Base-by-base conservation (phyloP, 2,329 filamentous ascomycete species). In the Colletotrichum sansevieriae region DNA sequence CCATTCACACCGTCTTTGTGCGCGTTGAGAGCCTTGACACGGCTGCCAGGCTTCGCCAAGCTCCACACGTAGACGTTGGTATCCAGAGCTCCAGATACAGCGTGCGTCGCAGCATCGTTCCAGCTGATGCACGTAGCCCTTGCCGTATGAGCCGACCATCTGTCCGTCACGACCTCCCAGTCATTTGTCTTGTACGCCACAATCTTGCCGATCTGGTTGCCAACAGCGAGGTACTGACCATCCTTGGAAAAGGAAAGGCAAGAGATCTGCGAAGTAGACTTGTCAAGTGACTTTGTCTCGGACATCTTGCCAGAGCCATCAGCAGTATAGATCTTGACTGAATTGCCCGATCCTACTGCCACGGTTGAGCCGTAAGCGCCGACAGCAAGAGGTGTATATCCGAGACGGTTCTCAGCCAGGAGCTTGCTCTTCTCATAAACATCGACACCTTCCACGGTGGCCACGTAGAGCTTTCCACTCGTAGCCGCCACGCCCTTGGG, bases 1-100 rank as follows among this genome's bases (percentile, higher is more conserved):
- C 93, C 95, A 73, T 92, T 94, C 18, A 98, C 94, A 10, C 96
- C 96, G 76, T 98, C 96, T 82, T 98, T 98, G 82, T 99, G 96
- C 57, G 95, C 94, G 76, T 97, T 97, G 22, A 90, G 82, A 13
- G 90, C 91, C 83, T 96, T 95, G 73, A 97, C 88, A 73, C 95
- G 88, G 79, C 92, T 92, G 2, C 93, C 94, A 0, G 95, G 95
- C 77, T 93, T 92, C 44, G 83, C 85, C 64, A 98, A 80, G 78
- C 93, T 97, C 94, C 96, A 99, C 35, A 97, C 90, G 77, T 93
- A 95, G 20, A 99, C 87, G 75, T 97, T 94, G 0, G 95, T 98
- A 78, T 99, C 96, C 57, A 99, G 82, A 52, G 90, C 91, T 12
- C 95, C 95, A 77, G 92, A 97, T 20, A 90, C 93, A 3, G 95